Evolutionary conservation across 2,329 filamentous ascomycete genomes (phyloP).

Genomic region (Aspergillus brunneoviolaceus): DNA sequence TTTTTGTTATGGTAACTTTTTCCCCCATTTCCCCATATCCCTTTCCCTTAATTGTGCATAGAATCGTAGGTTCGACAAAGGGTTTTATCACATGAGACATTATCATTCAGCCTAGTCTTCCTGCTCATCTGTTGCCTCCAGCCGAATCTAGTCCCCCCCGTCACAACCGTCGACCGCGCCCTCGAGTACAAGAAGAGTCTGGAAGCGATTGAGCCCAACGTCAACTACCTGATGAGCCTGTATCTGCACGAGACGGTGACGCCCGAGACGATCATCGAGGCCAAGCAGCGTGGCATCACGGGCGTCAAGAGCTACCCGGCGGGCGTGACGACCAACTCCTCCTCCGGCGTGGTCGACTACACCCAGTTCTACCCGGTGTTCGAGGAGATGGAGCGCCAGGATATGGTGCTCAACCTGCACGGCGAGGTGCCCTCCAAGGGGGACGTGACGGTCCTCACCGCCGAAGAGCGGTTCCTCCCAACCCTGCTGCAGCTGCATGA

Average conservation of each 20-base stretch:
- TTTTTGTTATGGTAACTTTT: conserved; percentile 52
- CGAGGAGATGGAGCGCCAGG: conserved; percentile 80
- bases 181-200: conserved; percentile 66
- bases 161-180: conserved; percentile 62
- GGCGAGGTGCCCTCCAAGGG: conserved; percentile 59
- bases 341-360: conserved; percentile 48
- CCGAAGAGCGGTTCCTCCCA: conserved; percentile 76
- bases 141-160: conserved; percentile 66
- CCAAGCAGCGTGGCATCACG: conserved; percentile 69
- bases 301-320: conserved; percentile 55
- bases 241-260: conserved; percentile 66
- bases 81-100: not conserved
- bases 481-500: conserved; percentile 71
- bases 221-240: conserved; percentile 73
- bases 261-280: conserved; percentile 68
- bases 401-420: conserved; percentile 87
- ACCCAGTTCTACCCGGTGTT: conserved; percentile 62
- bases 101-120: not conserved
- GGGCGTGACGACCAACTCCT: conserved; percentile 60
- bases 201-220: conserved; percentile 58
- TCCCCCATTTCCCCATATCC: conserved; percentile 13
- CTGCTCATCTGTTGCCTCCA: conserved; percentile 31
- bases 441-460: conserved; percentile 61
- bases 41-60: not conserved
- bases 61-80: not conserved